phyloP scores from a whole-genome alignment of 768 basidiomycete species.

The Phaeotremella fagi region DNA sequence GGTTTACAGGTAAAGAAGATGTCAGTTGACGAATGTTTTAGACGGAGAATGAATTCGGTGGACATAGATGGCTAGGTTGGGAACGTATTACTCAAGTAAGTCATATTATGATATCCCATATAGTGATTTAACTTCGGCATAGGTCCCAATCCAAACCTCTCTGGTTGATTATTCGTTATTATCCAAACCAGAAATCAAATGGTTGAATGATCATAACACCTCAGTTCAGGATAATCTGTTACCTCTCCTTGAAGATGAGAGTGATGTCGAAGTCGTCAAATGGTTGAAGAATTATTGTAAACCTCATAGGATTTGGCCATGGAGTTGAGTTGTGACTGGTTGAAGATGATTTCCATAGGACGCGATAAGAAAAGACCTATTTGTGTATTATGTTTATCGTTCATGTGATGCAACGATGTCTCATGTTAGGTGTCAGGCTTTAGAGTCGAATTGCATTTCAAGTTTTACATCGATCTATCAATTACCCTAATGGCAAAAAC shows the following conservation, averaged over 20 bases:
- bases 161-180: slow-evolving; percentile 83
- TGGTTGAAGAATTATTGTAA: slow-evolving; percentile 39
- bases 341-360: background rate
- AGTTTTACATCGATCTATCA: too few relatives aligned
- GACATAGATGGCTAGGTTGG: slow-evolving; percentile 78
- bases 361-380: background rate
- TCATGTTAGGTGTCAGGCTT: too few relatives aligned
- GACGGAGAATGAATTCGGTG: slow-evolving; percentile 69
- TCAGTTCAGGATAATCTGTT: slow-evolving; percentile 29
- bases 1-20: background rate
- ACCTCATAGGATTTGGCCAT: slow-evolving; percentile 37
- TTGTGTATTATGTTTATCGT: too few relatives aligned
- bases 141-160: slow-evolving; percentile 86
- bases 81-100: slow-evolving; percentile 67
- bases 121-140: slow-evolving; percentile 24
- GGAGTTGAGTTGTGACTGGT: slow-evolving; percentile 16
- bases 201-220: slow-evolving; percentile 62
- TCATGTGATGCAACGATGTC: too few relatives aligned
- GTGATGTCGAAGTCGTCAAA: slow-evolving; percentile 34
- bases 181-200: slow-evolving; percentile 75
- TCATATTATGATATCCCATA: background rate
- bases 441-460: too few relatives aligned
- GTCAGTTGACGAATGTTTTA: slow-evolving; percentile 39
- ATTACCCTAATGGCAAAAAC: too few relatives aligned
- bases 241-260: slow-evolving; percentile 29